A percentile compares a stretch with the other conserved stretches of the same genome.
Conservation (phyloP, 2,329 filamentous ascomycete species). For the Colletotrichum sp. region DNA sequence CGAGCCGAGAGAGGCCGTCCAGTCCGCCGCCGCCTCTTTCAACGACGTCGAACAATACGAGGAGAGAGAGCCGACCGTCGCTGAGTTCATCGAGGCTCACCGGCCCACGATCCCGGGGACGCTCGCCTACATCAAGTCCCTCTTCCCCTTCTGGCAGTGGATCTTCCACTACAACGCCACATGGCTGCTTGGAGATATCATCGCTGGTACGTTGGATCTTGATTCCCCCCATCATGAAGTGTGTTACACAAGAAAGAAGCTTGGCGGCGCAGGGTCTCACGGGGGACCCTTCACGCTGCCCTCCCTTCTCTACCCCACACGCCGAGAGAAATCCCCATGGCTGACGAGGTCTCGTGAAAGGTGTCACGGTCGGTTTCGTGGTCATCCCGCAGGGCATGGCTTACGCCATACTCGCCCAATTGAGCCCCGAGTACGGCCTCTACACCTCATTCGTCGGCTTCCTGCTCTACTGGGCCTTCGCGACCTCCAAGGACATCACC, state of each 20-base stretch:
- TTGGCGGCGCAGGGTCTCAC: neutral
- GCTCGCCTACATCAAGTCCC: slow-evolving; percentile 38
- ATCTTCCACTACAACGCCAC: slow-evolving; percentile 39
- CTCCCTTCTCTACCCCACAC: neutral
- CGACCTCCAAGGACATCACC: slow-evolving; percentile 85
- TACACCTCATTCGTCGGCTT: slow-evolving; percentile 87
- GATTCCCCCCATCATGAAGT: neutral
- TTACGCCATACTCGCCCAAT: slow-evolving; percentile 73
- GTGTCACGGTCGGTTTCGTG: slow-evolving; percentile 72
- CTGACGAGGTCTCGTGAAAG: slow-evolving; percentile 24
- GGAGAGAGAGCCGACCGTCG: slow-evolving; percentile 47
- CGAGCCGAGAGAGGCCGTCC: slow-evolving; percentile 29
- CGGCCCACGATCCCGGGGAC: slow-evolving; percentile 35
- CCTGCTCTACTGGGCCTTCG: slow-evolving; percentile 82
- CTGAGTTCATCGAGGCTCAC: slow-evolving; percentile 43
- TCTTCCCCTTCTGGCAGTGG: slow-evolving; percentile 57
- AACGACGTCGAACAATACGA: slow-evolving; percentile 22
- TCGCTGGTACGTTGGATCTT: slow-evolving; percentile 14
- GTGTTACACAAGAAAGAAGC: neutral
- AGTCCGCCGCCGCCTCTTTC: slow-evolving; percentile 29
- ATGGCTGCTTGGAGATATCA: slow-evolving; percentile 22
- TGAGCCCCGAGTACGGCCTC: slow-evolving; percentile 73
- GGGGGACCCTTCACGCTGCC: neutral
- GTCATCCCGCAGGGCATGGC: slow-evolving; percentile 84
- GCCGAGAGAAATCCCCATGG: neutral